Conservation (phyloP, 176 grass and related monocot genomes). For the Triticum dicoccoides region DNA sequence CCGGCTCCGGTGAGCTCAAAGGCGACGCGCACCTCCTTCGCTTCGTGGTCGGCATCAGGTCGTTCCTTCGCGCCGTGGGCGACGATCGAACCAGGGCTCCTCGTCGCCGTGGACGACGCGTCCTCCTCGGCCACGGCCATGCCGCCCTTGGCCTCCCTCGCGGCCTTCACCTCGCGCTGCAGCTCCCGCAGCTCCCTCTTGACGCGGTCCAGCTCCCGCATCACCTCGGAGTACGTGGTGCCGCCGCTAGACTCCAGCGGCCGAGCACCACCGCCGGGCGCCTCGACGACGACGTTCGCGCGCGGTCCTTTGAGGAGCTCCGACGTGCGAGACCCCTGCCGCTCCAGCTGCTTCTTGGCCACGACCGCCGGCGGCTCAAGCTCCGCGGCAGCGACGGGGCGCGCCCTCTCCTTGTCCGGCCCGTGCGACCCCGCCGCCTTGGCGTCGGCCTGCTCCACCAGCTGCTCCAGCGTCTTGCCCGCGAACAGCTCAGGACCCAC, state of each 20-base stretch:
- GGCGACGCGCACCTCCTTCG: not conserved
- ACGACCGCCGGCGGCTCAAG: constrained; percentile 28
- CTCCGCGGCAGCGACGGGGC: constrained; percentile 9
- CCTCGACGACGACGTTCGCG: not conserved
- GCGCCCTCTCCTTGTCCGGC: constrained; percentile 31
- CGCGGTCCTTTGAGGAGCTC: constrained; percentile 14
- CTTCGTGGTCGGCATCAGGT: constrained; percentile 11
- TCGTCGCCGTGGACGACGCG: not conserved
- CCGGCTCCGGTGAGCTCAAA: not conserved
- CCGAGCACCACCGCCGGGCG: not conserved
- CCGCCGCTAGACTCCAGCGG: not conserved
- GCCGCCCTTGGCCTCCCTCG: constrained; percentile 34
- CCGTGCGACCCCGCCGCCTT: too few species aligned
- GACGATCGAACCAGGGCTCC: not conserved
- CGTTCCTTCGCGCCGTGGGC: not conserved
- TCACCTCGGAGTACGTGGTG: constrained; percentile 35
- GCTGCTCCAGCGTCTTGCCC: not conserved
- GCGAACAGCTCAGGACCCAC: not conserved
- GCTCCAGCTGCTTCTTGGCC: constrained; percentile 28
- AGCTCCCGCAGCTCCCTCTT: constrained; percentile 66
- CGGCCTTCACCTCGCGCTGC: constrained; percentile 50
- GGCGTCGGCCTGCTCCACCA: not conserved
- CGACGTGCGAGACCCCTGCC: constrained; percentile 23
- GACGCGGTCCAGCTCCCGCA: constrained; percentile 50
- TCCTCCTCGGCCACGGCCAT: not conserved